Evolutionary conservation across 257 asterid genomes (phyloP).

Genomic region (Agastache rugosa): DNA sequence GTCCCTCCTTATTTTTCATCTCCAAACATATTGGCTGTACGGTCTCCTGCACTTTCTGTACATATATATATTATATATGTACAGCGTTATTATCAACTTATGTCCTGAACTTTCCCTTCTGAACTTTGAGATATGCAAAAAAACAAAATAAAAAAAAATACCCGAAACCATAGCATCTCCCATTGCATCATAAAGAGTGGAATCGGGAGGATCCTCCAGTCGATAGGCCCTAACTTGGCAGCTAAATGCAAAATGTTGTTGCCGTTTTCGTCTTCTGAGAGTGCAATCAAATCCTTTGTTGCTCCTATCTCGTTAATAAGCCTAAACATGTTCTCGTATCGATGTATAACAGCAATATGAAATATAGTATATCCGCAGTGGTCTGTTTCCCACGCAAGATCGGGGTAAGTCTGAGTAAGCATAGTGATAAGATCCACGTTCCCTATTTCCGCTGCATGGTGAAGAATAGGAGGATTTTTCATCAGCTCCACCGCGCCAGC

Average conservation of each 20-base stretch:
- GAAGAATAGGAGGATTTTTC: not conserved
- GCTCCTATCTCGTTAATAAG: not conserved
- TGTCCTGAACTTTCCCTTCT: no score
- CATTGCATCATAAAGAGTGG: not conserved
- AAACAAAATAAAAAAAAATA: no score
- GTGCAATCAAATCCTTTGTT: not conserved
- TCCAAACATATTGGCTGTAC: no score
- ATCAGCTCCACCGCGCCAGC: not conserved
- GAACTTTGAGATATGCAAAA: no score
- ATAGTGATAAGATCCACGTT: slow-evolving; percentile 26
- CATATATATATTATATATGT: no score
- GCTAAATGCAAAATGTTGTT: not conserved
- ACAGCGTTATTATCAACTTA: no score
- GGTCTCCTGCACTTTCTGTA: not conserved
- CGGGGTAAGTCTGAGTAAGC: slow-evolving; percentile 24
- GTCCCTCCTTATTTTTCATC: no score
- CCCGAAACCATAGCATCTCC: not conserved
- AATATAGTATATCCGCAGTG: not conserved
- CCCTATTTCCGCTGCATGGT: slow-evolving; percentile 33
- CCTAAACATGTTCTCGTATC: slow-evolving; percentile 24
- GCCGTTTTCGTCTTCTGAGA: not conserved
- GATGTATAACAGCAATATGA: slow-evolving; percentile 14
- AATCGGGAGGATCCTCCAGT: no score
- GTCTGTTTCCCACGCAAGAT: slow-evolving; percentile 19
- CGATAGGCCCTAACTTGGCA: not conserved